These are phyloP conservation scores for Byssothecium circinans DNA, from an alignment of 2,329 filamentous ascomycete species.

Conservation along the genomic window DNA sequence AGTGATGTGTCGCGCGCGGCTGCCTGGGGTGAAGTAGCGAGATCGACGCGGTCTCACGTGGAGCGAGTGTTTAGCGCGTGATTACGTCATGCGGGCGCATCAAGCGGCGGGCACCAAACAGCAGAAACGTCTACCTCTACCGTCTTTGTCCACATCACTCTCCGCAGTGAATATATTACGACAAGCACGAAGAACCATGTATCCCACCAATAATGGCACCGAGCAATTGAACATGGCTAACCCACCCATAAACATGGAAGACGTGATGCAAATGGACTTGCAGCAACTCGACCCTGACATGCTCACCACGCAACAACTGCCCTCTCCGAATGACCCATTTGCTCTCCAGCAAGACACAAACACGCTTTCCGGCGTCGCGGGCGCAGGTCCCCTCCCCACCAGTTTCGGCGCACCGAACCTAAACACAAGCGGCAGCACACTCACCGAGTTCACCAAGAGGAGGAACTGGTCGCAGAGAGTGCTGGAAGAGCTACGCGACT, in stretches of 20 bases:
- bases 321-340: constrained; percentile 17
- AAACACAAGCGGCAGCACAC: constrained; percentile 54
- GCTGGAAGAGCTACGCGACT: constrained; percentile 85
- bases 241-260: no score
- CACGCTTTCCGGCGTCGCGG: constrained; percentile 47
- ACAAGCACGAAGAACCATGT: constrained; percentile 38
- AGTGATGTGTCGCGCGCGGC: neutral
- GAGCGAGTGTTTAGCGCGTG: neutral
- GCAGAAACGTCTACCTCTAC: no score
- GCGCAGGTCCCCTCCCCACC: constrained; percentile 59
- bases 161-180: no score
- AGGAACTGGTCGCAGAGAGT: constrained; percentile 85
- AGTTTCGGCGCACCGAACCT: constrained; percentile 53
- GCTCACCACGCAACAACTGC: constrained; percentile 24
- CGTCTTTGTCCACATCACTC: no score
- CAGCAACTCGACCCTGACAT: constrained; percentile 35
- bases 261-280: constrained; percentile 51
- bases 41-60: neutral
- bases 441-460: constrained; percentile 67
- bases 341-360: constrained; percentile 26
- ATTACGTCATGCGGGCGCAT: neutral
- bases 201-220: constrained; percentile 9
- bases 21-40: neutral
- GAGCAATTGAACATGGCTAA: no score
- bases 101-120: no score